phyloP scores from a whole-genome alignment of 2,329 filamentous ascomycete species.

The Arthrobotrys iridis region DNA sequence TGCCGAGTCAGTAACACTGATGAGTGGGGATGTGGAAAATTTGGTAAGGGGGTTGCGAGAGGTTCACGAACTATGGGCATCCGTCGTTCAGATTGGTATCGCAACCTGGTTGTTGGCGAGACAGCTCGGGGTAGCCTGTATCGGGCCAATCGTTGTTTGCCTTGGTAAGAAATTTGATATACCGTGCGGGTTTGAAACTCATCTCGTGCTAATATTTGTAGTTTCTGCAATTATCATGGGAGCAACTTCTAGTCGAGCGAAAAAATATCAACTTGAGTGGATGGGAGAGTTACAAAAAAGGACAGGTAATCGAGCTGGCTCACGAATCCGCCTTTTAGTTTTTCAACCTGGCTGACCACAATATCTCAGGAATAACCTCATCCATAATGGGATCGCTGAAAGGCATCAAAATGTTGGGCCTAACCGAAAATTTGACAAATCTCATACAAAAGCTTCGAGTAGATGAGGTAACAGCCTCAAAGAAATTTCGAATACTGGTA shows the following conservation, averaged over 20 bases:
- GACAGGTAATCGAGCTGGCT: slow-evolving; percentile 57
- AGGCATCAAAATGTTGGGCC: slow-evolving; percentile 63
- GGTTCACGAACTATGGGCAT: slow-evolving; percentile 64
- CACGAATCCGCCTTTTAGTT: neutral
- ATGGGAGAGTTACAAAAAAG: slow-evolving; percentile 59
- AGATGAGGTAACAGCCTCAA: slow-evolving; percentile 61
- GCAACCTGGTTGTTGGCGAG: slow-evolving; percentile 60
- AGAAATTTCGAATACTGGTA: slow-evolving; percentile 61
- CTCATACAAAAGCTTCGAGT: slow-evolving; percentile 61
- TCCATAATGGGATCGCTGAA: slow-evolving; percentile 63
- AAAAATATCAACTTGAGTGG: slow-evolving; percentile 59
- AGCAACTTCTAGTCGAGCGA: slow-evolving; percentile 58
- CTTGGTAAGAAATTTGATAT: slow-evolving; percentile 55
- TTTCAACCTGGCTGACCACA: neutral
- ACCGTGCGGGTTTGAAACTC: slow-evolving; percentile 28
- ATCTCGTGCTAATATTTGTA: neutral
- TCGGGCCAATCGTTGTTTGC: slow-evolving; percentile 58
- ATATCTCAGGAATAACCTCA: slow-evolving; percentile 56
- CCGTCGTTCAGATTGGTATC: slow-evolving; percentile 59
- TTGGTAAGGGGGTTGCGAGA: slow-evolving; percentile 60
- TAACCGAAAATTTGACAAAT: slow-evolving; percentile 59
- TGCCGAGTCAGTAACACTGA: slow-evolving; percentile 64
- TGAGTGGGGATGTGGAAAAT: slow-evolving; percentile 65
- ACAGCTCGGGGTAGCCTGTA: slow-evolving; percentile 60
- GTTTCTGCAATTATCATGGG: slow-evolving; percentile 52